Conservation (phyloP, 768 basidiomycete genomes). For the Grammothele lineata region DNA sequence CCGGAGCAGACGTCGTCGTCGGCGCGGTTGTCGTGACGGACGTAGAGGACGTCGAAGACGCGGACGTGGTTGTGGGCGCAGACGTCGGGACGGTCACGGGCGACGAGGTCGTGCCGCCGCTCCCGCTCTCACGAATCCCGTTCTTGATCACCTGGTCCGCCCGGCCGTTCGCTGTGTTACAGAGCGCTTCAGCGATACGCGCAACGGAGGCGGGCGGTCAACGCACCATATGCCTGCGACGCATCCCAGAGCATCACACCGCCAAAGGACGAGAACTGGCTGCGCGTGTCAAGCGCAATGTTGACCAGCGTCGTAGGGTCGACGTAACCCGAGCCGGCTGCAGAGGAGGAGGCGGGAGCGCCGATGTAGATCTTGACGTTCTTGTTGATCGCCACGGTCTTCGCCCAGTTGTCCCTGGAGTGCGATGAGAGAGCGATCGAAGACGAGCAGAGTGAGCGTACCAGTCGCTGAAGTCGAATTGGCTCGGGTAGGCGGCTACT, state of each 20-base stretch:
- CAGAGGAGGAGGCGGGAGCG: constrained; percentile 52
- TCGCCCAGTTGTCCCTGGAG: constrained; percentile 62
- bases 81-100: not conserved
- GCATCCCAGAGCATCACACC: constrained; percentile 48
- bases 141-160: constrained; percentile 23
- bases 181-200: not conserved
- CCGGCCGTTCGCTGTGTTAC: constrained; percentile 18
- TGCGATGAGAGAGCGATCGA: too few relatives aligned
- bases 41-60: constrained; percentile 1
- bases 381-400: constrained; percentile 49
- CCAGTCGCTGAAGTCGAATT: constrained; percentile 56
- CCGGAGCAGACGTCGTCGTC: constrained; percentile 9
- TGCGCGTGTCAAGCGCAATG: constrained; percentile 47
- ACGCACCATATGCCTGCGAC: constrained; percentile 18
- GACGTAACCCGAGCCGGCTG: constrained; percentile 61
- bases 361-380: constrained; percentile 66
- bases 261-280: constrained; percentile 62
- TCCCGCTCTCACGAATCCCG: constrained; percentile 12
- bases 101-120: constrained; percentile 4
- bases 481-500: constrained; percentile 39
- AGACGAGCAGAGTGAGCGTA: constrained; percentile 18
- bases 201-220: too few relatives aligned
- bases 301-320: constrained; percentile 39
- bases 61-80: not conserved
- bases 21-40: constrained; percentile 9